These are phyloP conservation scores for Vicia faba DNA, from an alignment of 306 rosid species.

Conservation along the genomic window DNA sequence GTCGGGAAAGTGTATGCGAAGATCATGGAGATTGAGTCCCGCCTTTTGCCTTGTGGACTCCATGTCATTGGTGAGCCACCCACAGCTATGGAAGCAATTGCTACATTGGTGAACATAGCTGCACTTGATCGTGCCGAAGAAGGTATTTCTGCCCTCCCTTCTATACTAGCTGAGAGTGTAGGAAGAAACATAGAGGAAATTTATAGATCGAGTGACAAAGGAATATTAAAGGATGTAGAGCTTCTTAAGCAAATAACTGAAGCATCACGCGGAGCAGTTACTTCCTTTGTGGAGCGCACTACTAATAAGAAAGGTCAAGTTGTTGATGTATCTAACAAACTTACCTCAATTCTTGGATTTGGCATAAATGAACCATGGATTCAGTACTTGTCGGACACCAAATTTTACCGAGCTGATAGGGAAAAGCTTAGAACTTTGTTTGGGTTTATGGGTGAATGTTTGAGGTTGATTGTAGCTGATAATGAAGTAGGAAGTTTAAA, in stretches of 20 bases:
- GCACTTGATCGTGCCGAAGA: constrained; percentile 96
- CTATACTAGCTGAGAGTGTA: constrained; percentile 75
- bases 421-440: constrained; percentile 74
- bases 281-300: constrained; percentile 78
- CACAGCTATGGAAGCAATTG: constrained; percentile 95
- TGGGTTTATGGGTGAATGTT: constrained; percentile 75
- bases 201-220: constrained; percentile 82
- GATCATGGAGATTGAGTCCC: constrained; percentile 99
- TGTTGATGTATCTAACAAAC: constrained; percentile 72
- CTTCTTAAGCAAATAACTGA: constrained; percentile 92
- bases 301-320: constrained; percentile 94
- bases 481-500: constrained; percentile 93
- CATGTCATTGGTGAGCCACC: constrained; percentile 99
- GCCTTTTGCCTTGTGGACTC: constrained; percentile 90
- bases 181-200: constrained; percentile 89
- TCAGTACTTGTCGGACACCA: constrained; percentile 79
- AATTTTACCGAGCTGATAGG: constrained; percentile 88
- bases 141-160: constrained; percentile 72
- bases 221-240: constrained; percentile 90
- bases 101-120: constrained; percentile 93
- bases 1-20: constrained; percentile 93
- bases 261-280: constrained; percentile 79
- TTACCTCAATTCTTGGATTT: constrained; percentile 77
- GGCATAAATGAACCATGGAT: constrained; percentile 95
- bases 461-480: constrained; percentile 85